A percentile compares a stretch with the other conserved stretches of the same genome.
Evolutionary conservation across 768 basidiomycete species (phyloP).

Genomic region (Hericium alpestre): DNA sequence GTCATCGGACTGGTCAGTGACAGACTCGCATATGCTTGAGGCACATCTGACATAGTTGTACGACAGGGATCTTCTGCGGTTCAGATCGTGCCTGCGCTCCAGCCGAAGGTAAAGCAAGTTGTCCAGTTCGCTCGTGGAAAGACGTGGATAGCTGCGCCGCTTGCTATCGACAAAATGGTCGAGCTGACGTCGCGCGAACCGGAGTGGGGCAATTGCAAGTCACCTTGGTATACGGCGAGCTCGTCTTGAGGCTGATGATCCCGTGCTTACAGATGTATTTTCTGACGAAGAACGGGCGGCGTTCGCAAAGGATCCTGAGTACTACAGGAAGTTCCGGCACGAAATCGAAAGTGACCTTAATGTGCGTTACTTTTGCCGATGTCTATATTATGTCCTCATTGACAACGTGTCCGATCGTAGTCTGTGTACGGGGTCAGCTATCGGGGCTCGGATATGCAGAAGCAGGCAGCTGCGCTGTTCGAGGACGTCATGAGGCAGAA

Average conservation of each 20-base stretch:
- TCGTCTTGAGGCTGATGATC: no score
- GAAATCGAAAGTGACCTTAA: constrained; percentile 15
- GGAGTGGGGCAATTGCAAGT: constrained; percentile 1
- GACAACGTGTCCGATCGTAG: neutral
- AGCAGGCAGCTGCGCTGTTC: constrained; percentile 8
- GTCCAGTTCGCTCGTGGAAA: constrained; percentile 16
- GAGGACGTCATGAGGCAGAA: constrained; percentile 14
- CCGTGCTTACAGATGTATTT: constrained; percentile 10
- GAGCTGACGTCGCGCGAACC: constrained; percentile 6
- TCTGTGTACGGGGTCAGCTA: constrained; percentile 6
- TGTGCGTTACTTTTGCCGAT: neutral
- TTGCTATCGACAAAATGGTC: constrained; percentile 4
- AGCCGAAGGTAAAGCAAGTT: constrained; percentile 11
- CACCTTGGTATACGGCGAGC: no score
- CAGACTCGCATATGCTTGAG: neutral
- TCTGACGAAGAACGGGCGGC: constrained; percentile 13
- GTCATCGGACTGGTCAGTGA: constrained; percentile 16
- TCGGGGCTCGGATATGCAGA: constrained; percentile 11
- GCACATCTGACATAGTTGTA: neutral
- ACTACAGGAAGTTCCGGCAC: constrained; percentile 11
- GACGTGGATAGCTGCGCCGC: constrained; percentile 12
- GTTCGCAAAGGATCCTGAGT: constrained; percentile 12
- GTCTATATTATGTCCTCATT: neutral
- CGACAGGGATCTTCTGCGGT: constrained; percentile 15
- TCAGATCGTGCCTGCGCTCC: constrained; percentile 17